Percentiles rank a stretch among this genome's conserved stretches.
Evolutionary conservation across 352 stramenopile species (phyloP).

Genomic region (Phytopythium sindhum): DNA sequence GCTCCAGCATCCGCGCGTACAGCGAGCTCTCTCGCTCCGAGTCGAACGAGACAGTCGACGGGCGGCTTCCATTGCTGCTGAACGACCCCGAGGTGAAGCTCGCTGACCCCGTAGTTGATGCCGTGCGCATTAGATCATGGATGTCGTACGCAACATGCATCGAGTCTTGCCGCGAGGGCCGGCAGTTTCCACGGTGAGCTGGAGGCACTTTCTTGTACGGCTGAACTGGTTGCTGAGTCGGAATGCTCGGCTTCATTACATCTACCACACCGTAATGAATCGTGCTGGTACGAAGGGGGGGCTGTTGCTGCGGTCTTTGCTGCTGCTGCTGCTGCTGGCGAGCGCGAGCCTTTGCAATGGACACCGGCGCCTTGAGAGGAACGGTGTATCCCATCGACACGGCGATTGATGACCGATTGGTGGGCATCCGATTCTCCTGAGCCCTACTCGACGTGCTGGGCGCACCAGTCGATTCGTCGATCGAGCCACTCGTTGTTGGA

Average conservation of each 20-base stretch:
- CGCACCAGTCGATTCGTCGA: background rate
- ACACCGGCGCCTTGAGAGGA: slow-evolving; percentile 4
- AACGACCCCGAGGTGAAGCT: background rate
- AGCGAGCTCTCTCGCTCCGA: slow-evolving; percentile 16
- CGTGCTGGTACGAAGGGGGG: background rate
- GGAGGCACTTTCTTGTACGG: background rate
- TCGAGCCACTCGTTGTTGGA: background rate
- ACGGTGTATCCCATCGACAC: slow-evolving; percentile 1
- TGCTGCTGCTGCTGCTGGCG: slow-evolving; percentile 7
- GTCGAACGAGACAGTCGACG: background rate
- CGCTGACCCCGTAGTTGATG: background rate
- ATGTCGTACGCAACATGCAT: slow-evolving; percentile 2
- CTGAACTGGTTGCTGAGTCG: background rate
- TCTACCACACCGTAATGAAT: background rate
- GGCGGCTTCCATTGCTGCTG: slow-evolving; percentile 8
- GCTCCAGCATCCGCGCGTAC: slow-evolving; percentile 35
- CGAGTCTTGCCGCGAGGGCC: background rate
- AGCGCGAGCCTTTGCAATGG: slow-evolving; percentile 1
- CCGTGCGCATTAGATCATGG: slow-evolving; percentile 14
- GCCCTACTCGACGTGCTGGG: background rate
- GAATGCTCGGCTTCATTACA: background rate
- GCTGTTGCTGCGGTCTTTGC: slow-evolving; percentile 1
- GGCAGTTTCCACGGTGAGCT: slow-evolving; percentile 6
- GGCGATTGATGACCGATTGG: background rate
- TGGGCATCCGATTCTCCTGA: background rate